Conservation (phyloP, 2,329 filamentous ascomycete species). For the Kalmusia sp. region DNA sequence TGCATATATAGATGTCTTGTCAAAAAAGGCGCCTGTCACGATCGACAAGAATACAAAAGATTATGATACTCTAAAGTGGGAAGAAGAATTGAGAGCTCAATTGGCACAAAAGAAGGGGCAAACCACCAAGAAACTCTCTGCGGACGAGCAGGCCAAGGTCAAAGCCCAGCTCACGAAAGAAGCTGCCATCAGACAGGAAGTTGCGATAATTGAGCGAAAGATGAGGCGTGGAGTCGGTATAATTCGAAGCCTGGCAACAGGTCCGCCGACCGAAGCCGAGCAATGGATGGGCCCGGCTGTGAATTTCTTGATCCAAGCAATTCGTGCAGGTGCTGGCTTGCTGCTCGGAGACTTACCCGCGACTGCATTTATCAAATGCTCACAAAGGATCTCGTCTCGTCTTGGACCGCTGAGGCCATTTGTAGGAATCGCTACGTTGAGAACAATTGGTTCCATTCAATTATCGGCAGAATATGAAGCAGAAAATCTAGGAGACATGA, state of each 20-base stretch:
- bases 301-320: slow-evolving; percentile 72
- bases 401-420: slow-evolving; percentile 81
- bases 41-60: slow-evolving; percentile 93
- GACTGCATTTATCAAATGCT: slow-evolving; percentile 78
- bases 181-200: slow-evolving; percentile 74
- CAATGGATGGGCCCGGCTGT: slow-evolving; percentile 89
- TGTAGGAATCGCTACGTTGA: slow-evolving; percentile 84
- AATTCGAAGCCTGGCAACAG: slow-evolving; percentile 79
- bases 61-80: slow-evolving; percentile 96
- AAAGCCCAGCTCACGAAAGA: slow-evolving; percentile 92
- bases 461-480: slow-evolving; percentile 75
- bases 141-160: slow-evolving; percentile 89
- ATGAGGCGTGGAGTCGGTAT: slow-evolving; percentile 86
- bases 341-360: slow-evolving; percentile 83
- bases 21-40: slow-evolving; percentile 75
- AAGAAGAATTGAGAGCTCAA: slow-evolving; percentile 86
- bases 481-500: slow-evolving; percentile 79
- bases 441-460: slow-evolving; percentile 76
- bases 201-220: slow-evolving; percentile 72
- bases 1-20: slow-evolving; percentile 87
- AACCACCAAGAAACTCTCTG: slow-evolving; percentile 86
- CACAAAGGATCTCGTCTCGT: slow-evolving; percentile 75
- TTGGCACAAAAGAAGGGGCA: slow-evolving; percentile 92
- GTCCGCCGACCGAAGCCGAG: slow-evolving; percentile 86
- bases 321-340: slow-evolving; percentile 80